A percentile compares a stretch with the other conserved stretches of the same genome.
These are phyloP conservation scores for Monosporascus sp. DNA, from an alignment of 2,329 filamentous ascomycete species.

Conservation along the genomic window DNA sequence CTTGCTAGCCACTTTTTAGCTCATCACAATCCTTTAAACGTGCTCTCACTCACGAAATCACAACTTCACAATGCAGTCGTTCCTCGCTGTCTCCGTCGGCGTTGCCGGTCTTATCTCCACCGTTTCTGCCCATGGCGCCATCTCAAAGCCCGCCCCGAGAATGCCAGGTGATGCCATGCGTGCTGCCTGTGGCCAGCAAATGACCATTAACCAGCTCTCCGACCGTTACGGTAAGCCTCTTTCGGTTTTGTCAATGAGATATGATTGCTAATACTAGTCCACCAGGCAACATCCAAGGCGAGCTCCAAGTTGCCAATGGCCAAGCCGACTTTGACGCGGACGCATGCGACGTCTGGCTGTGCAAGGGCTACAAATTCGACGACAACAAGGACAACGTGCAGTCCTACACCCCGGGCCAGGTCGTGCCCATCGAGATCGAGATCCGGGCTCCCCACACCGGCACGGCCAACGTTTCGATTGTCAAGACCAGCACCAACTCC, in stretches of 20 bases:
- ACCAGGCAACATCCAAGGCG: constrained; percentile 46
- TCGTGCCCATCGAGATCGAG: constrained; percentile 37
- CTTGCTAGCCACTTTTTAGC: neutral
- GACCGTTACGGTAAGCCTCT: constrained; percentile 37
- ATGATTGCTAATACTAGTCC: neutral
- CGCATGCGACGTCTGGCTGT: constrained; percentile 48
- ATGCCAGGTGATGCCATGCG: constrained; percentile 46
- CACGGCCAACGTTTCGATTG: constrained; percentile 49
- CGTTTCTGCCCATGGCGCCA: constrained; percentile 49
- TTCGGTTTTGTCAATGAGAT: constrained; percentile 20
- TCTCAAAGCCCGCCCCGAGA: constrained; percentile 43
- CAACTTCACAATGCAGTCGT: constrained; percentile 12
- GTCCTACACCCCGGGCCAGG: constrained; percentile 45
- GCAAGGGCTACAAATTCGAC: constrained; percentile 53
- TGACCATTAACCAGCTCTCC: constrained; percentile 45
- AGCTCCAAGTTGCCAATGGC: constrained; percentile 42
- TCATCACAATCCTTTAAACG: neutral
- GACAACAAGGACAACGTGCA: constrained; percentile 50
- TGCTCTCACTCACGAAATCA: neutral
- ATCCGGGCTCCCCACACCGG: constrained; percentile 51
- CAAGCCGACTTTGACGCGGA: constrained; percentile 44
- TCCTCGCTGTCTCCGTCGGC: constrained; percentile 7
- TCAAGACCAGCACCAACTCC: constrained; percentile 43
- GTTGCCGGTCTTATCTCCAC: constrained; percentile 33
- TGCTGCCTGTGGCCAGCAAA: constrained; percentile 48